Conservation (phyloP, 495 filamentous ascomycete genomes). For the Neohortaea acidophila region DNA sequence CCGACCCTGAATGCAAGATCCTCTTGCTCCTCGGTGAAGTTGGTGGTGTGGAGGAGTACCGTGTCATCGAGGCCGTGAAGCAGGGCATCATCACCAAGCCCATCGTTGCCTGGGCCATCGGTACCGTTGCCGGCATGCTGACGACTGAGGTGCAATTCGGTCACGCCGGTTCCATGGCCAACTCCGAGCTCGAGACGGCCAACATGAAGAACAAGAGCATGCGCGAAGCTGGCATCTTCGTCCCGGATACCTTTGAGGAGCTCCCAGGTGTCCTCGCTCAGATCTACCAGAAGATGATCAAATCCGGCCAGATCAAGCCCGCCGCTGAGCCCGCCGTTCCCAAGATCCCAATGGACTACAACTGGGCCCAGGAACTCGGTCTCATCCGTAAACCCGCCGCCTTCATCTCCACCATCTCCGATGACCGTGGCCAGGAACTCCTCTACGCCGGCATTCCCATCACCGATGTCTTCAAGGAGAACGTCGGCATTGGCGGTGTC, state of each 20-base stretch:
- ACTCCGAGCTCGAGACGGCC: constrained; percentile 96
- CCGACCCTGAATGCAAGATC: constrained; percentile 93
- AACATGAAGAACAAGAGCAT: constrained; percentile 91
- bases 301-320: constrained; percentile 68
- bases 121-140: constrained; percentile 98
- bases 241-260: constrained; percentile 95
- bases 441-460: constrained; percentile 98
- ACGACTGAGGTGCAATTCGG: constrained; percentile 99
- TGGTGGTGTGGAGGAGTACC: constrained; percentile 98
- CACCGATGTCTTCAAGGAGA: constrained; percentile 96
- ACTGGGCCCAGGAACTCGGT: constrained; percentile 97
- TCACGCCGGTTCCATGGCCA: constrained; percentile 95
- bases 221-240: constrained; percentile 83
- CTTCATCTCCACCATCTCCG: constrained; percentile 98
- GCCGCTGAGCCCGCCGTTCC: constrained; percentile 78
- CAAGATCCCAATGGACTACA: constrained; percentile 99
- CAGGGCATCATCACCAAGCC: constrained; percentile 88
- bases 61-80: constrained; percentile 96
- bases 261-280: constrained; percentile 57
- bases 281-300: constrained; percentile 76
- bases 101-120: constrained; percentile 97
- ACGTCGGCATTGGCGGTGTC: constrained; percentile 97
- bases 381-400: constrained; percentile 98
- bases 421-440: constrained; percentile 98
- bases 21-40: constrained; percentile 92